phyloP scores from a whole-genome alignment of 2,329 filamentous ascomycete genomes.

The Magnaporthiopsis rhizophila region DNA sequence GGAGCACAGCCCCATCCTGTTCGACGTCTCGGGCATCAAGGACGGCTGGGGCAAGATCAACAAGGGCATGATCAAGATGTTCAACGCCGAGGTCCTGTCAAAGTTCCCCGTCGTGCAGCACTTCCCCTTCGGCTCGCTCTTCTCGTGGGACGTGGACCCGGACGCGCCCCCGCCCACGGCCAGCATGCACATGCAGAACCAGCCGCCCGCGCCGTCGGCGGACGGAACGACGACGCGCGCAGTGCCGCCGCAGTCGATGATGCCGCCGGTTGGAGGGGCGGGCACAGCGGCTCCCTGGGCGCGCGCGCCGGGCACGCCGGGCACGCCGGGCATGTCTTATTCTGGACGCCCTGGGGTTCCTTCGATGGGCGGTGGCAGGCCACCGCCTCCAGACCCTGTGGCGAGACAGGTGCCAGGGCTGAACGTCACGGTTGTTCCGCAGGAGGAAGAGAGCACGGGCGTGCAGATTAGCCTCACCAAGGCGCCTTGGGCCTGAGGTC shows the following conservation, averaged over 20 bases:
- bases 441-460: constrained; percentile 23
- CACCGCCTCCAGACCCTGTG: constrained; percentile 10
- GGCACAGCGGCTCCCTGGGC: constrained; percentile 21
- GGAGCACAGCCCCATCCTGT: constrained; percentile 92
- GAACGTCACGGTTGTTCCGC: not conserved
- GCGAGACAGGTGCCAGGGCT: constrained; percentile 7
- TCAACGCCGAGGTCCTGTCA: constrained; percentile 87
- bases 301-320: constrained; percentile 15
- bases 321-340: constrained; percentile 26
- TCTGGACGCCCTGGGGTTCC: constrained; percentile 21
- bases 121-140: constrained; percentile 76
- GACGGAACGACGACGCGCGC: not conserved
- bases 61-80: constrained; percentile 99
- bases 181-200: constrained; percentile 50
- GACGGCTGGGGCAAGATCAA: constrained; percentile 99
- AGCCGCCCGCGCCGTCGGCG: constrained; percentile 27
- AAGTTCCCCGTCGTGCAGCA: constrained; percentile 99
- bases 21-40: constrained; percentile 84
- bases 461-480: constrained; percentile 34
- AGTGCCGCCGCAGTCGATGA: not conserved
- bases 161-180: constrained; percentile 40
- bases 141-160: constrained; percentile 65
- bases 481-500: constrained; percentile 35
- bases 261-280: not conserved
- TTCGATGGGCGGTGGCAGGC: constrained; percentile 8